Evolutionary conservation across 2,329 filamentous ascomycete species (phyloP), one percentile per base, ranked within the genome.

Genomic region (Diplocarpon mali): DNA sequence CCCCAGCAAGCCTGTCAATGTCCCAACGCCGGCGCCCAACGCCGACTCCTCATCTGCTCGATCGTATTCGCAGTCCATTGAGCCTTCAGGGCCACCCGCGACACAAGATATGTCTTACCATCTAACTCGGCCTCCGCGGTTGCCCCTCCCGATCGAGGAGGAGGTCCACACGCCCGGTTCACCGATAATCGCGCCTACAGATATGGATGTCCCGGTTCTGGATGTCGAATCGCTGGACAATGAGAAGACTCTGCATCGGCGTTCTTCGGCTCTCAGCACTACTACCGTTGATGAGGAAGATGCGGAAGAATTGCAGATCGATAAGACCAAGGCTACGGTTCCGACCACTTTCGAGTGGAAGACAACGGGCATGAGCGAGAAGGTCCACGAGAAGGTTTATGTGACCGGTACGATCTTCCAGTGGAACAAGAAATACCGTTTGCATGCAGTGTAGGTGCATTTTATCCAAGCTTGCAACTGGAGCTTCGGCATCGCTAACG

Each of bases 381-480:
- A 89, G 65, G 79, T 96, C 52, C 98, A 95, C 46, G 85, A 94
- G 46, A 93, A 89, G 65, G 79, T 96, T 52, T 98, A 95, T 63
- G 88, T 98, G 37, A 98, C 92, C 0, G 90, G 90, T 53, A 96
- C 92, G 15, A 95, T 96, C 61, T 93, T 94, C 57, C 85, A 90
- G 63, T 98, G 92, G 92, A 88, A 93, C 66, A 83, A 84, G 63
- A 96, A 96, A 67, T 93, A 89, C 62, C 78, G 84, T 56, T 70
- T 98, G 60, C 79, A 88, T 64, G 80, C 76, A 64, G 82, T 86
- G 88, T 94, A 76, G 76, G 58, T 56, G 39, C 14, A 36, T 11
- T 13, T 31, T 13, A 32, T 27, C 24, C 30, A 11, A 27, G 5
- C 2, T 20, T 11, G 12, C 24, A 31, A 17, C 12, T 42, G 15